These are phyloP conservation scores for Penicillium digitatum DNA, from an alignment of 2,329 filamentous ascomycete species.

Conservation along the genomic window DNA sequence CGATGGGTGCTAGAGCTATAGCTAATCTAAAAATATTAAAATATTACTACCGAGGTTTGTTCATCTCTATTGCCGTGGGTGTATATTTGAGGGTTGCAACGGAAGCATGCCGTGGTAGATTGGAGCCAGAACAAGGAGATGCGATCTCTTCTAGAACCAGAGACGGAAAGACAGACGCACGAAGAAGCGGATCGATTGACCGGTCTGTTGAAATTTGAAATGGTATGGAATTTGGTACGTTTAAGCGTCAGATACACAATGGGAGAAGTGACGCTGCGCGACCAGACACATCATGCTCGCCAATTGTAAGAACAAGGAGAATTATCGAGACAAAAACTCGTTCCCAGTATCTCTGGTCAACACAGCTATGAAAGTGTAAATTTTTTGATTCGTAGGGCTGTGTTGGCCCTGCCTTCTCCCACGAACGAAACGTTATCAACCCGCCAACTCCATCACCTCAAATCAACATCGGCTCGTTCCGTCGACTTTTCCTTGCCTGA, in stretches of 20 bases:
- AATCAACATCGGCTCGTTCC: conserved; percentile 37
- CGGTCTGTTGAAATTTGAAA: conserved; percentile 25
- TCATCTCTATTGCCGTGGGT: not conserved
- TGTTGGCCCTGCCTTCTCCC: conserved; percentile 38
- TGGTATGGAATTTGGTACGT: conserved; percentile 36
- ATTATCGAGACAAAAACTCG: conserved; percentile 16
- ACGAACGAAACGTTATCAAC: conserved; percentile 39
- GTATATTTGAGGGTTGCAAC: not conserved
- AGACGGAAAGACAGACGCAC: conserved; percentile 10
- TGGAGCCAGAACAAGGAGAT: conserved; percentile 25
- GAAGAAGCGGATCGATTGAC: conserved; percentile 18
- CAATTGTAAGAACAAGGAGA: conserved; percentile 19
- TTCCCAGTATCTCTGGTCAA: conserved; percentile 26
- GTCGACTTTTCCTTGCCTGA: conserved; percentile 36
- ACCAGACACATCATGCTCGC: conserved; percentile 29
- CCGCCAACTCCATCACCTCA: conserved; percentile 39
- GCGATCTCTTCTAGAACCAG: conserved; percentile 22
- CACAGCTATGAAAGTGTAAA: conserved; percentile 29
- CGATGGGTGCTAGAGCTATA: not conserved
- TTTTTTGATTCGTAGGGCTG: conserved; percentile 40
- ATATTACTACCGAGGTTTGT: not conserved
- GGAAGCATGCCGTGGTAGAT: conserved; percentile 18
- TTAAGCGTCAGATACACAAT: conserved; percentile 36
- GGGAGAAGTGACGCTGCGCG: conserved; percentile 30
- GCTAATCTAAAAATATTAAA: not conserved